Evolutionary conservation across 1,139 yeast genomes (phyloP).

Genomic region (Yamadazyma songkhlaensis): DNA sequence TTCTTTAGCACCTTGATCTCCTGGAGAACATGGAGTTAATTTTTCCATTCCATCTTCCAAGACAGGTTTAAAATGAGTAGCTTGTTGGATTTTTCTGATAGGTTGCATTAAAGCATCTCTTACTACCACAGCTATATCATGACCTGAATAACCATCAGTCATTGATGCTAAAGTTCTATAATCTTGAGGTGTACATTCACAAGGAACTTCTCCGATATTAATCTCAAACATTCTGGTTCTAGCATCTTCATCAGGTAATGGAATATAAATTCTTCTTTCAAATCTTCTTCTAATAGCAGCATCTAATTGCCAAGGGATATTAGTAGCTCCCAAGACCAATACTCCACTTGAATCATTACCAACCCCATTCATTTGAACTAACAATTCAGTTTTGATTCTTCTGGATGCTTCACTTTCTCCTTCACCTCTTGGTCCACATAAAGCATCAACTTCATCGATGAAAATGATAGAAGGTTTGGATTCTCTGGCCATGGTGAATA

Average conservation of each 20-base stretch:
- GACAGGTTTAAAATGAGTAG: conserved; percentile 85
- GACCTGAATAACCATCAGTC: conserved; percentile 98
- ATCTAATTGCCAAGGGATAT: conserved; percentile 98
- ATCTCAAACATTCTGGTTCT: conserved; percentile 91
- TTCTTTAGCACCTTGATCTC: conserved; percentile 81
- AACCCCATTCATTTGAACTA: conserved; percentile 99
- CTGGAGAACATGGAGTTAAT: conserved; percentile 95
- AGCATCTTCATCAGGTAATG: conserved; percentile 90
- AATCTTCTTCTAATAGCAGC: conserved; percentile 97
- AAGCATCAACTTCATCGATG: conserved; percentile 96
- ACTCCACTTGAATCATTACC: conserved; percentile 95
- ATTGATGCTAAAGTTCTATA: conserved; percentile 78
- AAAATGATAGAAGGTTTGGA: conserved; percentile 92
- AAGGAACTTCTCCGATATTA: conserved; percentile 88
- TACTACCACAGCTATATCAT: conserved; percentile 94
- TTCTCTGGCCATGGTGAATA: conserved; percentile 94
- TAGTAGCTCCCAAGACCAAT: conserved; percentile 94
- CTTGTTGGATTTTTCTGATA: conserved; percentile 89
- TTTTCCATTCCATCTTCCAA: conserved; percentile 39
- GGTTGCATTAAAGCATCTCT: conserved; percentile 99
- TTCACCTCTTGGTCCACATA: conserved; percentile 98
- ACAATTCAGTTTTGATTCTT: conserved; percentile 90
- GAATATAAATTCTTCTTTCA: conserved; percentile 90
- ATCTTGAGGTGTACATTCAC: conserved; percentile 71
- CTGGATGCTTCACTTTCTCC: conserved; percentile 97